Evolutionary conservation across 495 filamentous ascomycete species (phyloP), one percentile per base, ranked within the genome.

Genomic region (Trichoderma reesei): DNA sequence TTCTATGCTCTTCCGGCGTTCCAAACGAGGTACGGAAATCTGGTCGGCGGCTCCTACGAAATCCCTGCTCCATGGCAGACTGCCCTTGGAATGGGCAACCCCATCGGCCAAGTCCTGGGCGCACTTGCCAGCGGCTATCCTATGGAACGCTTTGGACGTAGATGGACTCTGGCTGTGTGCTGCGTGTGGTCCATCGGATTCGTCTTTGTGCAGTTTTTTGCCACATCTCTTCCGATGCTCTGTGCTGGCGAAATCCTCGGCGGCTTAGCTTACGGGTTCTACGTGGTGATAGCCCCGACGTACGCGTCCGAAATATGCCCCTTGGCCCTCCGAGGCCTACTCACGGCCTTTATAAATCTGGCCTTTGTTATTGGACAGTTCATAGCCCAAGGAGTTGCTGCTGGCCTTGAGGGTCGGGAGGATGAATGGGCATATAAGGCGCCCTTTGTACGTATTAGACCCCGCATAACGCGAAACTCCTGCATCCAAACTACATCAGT

Each of bases 201-300:
- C 59, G 78, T 84, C 62, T 84, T 83, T 72, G 75, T 86, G 63
- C 74, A 77, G 3, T 84, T 87, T 78, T 88, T 88, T 44, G 85
- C 88, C 33, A 75, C 78, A 6, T 85, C 76, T 62, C 78, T 90
- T 42, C 72, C 82, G 44, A 71, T 85, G 8, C 79, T 92, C 38
- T 76, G 87, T 13, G 83, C 81, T 7, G 88, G 83, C 41, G 87
- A 88, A 70, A 81, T 91, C 41, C 78, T 92, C 60, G 84, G 85
- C 64, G 88, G 88, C 63, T 83, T 92, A 66, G 86, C 87, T 4
- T 90, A 86, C 86, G 89, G 88, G 62, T 73, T 83, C 60, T 85
- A 81, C 72, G 78, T 79, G 62, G 81, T 80, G 18, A 75, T 83
- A 64, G 78, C 78, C 0, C 76, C 79, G 1, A 72, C 81, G 0